Evolutionary conservation across 371 early-diverging fungal species (phyloP).

Genomic region (Coemansia sp.): DNA sequence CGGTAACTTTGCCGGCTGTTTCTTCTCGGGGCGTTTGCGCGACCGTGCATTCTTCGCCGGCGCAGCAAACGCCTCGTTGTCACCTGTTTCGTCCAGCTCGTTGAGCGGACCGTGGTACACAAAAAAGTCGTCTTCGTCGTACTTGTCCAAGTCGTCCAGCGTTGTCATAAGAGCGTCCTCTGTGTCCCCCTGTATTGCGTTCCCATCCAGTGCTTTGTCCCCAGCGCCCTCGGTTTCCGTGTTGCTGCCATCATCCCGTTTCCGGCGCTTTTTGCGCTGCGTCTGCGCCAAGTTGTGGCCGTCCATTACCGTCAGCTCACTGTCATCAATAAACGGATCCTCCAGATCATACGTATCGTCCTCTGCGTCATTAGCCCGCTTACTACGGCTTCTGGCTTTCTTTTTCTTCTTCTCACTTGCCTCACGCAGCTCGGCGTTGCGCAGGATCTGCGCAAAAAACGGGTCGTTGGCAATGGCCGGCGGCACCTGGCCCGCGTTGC

Average conservation of each 20-base stretch:
- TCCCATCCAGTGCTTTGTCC: not conserved
- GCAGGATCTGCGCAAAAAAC: slow-evolving; percentile 52
- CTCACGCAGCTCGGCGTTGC: slow-evolving; percentile 53
- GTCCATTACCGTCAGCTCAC: slow-evolving; percentile 55
- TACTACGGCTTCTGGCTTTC: slow-evolving; percentile 13
- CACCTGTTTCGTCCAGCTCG: slow-evolving; percentile 30
- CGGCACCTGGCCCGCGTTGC: slow-evolving; percentile 41
- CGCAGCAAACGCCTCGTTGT: slow-evolving; percentile 23
- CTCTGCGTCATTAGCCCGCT: slow-evolving; percentile 36
- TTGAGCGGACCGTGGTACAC: slow-evolving; percentile 53
- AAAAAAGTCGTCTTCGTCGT: slow-evolving; percentile 51
- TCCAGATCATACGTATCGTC: slow-evolving; percentile 55
- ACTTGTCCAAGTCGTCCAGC: slow-evolving; percentile 45
- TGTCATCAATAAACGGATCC: slow-evolving; percentile 59
- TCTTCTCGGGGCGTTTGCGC: slow-evolving; percentile 41
- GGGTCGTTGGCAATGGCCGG: slow-evolving; percentile 54
- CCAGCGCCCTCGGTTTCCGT: slow-evolving; percentile 37
- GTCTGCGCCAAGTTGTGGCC: slow-evolving; percentile 45
- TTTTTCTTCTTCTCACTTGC: slow-evolving; percentile 28
- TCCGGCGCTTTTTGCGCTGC: slow-evolving; percentile 28
- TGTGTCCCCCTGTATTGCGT: not conserved
- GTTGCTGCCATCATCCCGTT: slow-evolving; percentile 39
- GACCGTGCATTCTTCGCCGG: slow-evolving; percentile 30
- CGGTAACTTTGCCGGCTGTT: slow-evolving; percentile 29
- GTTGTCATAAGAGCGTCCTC: not conserved